phyloP scores from a whole-genome alignment of 768 basidiomycete genomes.

The Trametes elegans region DNA sequence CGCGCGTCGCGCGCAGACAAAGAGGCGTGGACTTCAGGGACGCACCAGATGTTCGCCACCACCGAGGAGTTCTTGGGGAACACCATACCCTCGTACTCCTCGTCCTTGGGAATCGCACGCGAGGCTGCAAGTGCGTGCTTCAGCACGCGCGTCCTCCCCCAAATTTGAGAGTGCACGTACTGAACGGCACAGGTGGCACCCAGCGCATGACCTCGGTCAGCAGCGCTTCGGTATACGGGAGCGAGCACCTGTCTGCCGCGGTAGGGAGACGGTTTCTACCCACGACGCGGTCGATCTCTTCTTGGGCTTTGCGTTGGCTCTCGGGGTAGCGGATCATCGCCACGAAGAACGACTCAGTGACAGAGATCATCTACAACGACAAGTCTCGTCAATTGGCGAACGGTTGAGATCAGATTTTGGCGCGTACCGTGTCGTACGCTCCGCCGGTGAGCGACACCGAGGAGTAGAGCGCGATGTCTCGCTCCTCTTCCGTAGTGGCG shows the following conservation, averaged over 20 bases:
- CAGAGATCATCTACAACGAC: background rate
- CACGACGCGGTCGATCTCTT: conserved; percentile 28
- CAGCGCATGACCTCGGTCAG: conserved; percentile 31
- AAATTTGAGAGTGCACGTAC: conserved; percentile 14
- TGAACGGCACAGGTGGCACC: conserved; percentile 33
- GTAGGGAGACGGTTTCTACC: conserved; percentile 22
- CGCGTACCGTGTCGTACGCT: background rate
- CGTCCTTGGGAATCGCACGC: conserved; percentile 18
- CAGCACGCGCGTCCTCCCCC: background rate
- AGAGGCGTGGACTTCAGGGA: no score
- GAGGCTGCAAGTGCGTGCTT: conserved; percentile 12
- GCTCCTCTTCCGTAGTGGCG: background rate
- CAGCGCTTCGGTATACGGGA: conserved; percentile 24
- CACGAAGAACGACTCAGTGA: conserved; percentile 29
- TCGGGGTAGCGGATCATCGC: conserved; percentile 36
- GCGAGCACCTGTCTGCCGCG: conserved; percentile 12
- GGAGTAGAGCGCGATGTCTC: background rate
- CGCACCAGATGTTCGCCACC: conserved; percentile 27
- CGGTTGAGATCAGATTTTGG: background rate
- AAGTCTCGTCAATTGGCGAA: background rate
- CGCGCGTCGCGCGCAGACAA: no score
- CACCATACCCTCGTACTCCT: conserved; percentile 22
- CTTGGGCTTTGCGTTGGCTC: conserved; percentile 24
- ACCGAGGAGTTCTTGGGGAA: conserved; percentile 26
- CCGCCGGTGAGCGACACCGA: background rate